These are phyloP conservation scores for Penicillium flavigenum DNA, from an alignment of 495 filamentous ascomycete species.

Conservation along the genomic window DNA sequence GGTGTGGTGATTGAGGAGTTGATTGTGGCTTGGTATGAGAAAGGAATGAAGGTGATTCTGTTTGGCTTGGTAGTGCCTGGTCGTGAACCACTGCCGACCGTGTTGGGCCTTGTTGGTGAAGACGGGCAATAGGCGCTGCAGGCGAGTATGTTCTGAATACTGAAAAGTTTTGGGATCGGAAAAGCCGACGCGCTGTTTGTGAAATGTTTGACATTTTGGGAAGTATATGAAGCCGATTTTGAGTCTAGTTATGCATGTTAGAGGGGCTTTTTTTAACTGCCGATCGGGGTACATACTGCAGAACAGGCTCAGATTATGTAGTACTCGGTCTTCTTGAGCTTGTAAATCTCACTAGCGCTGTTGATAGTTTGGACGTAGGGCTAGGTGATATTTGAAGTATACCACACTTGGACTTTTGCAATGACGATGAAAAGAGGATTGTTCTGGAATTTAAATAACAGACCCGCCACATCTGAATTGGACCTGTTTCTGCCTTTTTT, in stretches of 20 bases:
- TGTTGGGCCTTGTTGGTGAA: conserved; percentile 29
- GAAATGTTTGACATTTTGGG: conserved; percentile 15
- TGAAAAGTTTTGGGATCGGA: conserved; percentile 12
- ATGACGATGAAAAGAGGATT: background rate
- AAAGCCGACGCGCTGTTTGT: conserved; percentile 11
- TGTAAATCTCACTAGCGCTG: background rate
- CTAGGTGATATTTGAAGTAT: background rate
- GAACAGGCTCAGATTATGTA: background rate
- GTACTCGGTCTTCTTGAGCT: background rate
- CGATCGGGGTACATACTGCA: background rate
- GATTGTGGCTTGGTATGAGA: conserved; percentile 15
- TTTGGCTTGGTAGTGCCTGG: conserved; percentile 27
- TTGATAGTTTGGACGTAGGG: background rate
- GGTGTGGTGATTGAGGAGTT: background rate
- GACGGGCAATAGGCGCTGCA: conserved; percentile 10
- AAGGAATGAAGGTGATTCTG: conserved; percentile 15
- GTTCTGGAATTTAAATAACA: background rate
- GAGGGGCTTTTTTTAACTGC: background rate
- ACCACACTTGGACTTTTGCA: conserved; percentile 1
- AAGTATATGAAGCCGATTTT: conserved; percentile 1
- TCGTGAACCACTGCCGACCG: conserved; percentile 32
- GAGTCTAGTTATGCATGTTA: background rate
- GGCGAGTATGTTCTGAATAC: conserved; percentile 4
- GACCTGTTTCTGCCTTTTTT: background rate
- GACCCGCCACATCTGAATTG: background rate